Evolutionary conservation across 2,329 filamentous ascomycete genomes (phyloP).

Genomic region (Dactylellina leptospora): DNA sequence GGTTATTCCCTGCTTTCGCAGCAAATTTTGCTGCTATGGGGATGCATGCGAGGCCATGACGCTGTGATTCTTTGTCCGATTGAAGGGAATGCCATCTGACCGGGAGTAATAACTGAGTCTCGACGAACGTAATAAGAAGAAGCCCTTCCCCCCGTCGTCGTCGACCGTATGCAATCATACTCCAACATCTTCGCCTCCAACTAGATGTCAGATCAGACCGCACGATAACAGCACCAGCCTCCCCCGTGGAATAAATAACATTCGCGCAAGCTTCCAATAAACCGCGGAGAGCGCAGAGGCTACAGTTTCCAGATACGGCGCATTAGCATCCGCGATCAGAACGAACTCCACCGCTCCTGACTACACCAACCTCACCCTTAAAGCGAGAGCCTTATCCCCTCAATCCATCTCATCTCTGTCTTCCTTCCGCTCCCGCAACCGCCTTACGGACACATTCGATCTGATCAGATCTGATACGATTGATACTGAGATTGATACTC

Average conservation of each 20-base stretch:
- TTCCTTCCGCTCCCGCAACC: background rate
- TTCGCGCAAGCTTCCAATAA: slow-evolving; percentile 20
- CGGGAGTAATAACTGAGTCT: too few species aligned
- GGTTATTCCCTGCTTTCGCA: slow-evolving; percentile 51
- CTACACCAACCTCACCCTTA: background rate
- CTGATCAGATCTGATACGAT: too few species aligned
- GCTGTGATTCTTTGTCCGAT: too few species aligned
- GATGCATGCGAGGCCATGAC: slow-evolving; percentile 23
- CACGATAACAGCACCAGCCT: slow-evolving; percentile 5
- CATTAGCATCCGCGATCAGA: background rate
- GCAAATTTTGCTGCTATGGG: slow-evolving; percentile 43
- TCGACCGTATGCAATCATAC: background rate
- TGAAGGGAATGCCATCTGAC: too few species aligned
- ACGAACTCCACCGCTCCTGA: background rate
- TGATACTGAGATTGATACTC: too few species aligned
- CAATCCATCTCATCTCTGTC: slow-evolving; percentile 32
- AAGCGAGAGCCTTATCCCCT: slow-evolving; percentile 3
- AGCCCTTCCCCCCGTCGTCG: background rate
- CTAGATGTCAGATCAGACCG: too few species aligned
- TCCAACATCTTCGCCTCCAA: background rate
- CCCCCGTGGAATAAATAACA: too few species aligned
- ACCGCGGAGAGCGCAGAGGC: slow-evolving; percentile 21
- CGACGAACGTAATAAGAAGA: too few species aligned
- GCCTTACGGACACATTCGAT: too few species aligned
- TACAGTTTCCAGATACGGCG: slow-evolving; percentile 26